phyloP scores from a whole-genome alignment of 805 yeast species.

The Pichia nakasei region DNA sequence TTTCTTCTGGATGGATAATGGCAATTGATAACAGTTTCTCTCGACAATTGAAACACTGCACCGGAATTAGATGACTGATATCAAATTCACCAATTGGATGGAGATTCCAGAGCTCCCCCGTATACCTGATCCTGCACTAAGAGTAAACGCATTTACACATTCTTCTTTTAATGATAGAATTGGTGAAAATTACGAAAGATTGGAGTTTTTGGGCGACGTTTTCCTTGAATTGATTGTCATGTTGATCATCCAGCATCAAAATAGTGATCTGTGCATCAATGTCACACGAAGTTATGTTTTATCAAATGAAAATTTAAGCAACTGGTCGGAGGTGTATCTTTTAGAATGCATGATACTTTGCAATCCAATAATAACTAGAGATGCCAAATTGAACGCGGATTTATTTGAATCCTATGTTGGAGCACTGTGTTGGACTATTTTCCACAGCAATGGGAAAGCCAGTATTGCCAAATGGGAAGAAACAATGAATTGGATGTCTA shows the following conservation, averaged over 20 bases:
- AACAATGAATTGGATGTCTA: background rate
- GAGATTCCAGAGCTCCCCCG: background rate
- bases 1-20: too few species aligned
- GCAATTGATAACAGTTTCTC: too few species aligned
- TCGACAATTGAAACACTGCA: too few species aligned
- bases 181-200: conserved; percentile 1
- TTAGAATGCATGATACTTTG: background rate
- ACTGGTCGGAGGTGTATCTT: background rate
- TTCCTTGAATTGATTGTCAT: background rate
- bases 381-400: background rate
- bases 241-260: background rate
- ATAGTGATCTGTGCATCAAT: background rate
- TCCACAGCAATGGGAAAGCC: background rate
- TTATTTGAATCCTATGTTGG: conserved; percentile 2
- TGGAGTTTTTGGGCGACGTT: conserved; percentile 4
- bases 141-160: background rate
- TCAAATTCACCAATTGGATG: too few species aligned
- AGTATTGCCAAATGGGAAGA: background rate
- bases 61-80: too few species aligned
- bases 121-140: background rate
- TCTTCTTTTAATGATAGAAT: background rate
- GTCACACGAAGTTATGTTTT: background rate
- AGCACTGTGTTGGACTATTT: background rate
- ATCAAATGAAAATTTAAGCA: background rate
- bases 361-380: background rate